Percentiles rank a stretch among this genome's conserved stretches.
Evolutionary conservation across 805 yeast genomes (phyloP).

Genomic region (Cyberlindnera mycetangii): DNA sequence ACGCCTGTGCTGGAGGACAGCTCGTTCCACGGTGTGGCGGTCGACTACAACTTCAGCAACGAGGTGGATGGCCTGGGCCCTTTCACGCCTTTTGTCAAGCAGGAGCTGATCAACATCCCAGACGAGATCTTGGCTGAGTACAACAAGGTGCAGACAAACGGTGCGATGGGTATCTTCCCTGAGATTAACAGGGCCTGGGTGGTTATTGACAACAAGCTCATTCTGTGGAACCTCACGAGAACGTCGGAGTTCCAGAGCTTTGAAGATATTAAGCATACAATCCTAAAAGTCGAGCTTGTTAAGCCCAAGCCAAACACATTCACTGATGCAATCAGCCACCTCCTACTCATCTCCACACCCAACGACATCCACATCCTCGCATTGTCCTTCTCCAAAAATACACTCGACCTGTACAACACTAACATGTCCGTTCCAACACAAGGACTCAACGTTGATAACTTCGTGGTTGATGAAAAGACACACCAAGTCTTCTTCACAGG

Average conservation of each 20-base stretch:
- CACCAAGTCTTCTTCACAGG: slow-evolving; percentile 85
- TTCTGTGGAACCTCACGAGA: slow-evolving; percentile 76
- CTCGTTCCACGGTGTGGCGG: slow-evolving; percentile 50
- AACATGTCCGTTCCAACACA: slow-evolving; percentile 76
- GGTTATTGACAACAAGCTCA: slow-evolving; percentile 72
- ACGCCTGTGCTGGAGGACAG: slow-evolving; percentile 52
- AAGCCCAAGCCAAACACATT: slow-evolving; percentile 81
- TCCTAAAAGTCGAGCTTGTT: slow-evolving; percentile 72
- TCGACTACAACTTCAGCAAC: slow-evolving; percentile 65
- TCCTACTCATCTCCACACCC: slow-evolving; percentile 78
- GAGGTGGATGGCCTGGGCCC: slow-evolving; percentile 41
- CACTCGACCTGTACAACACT: slow-evolving; percentile 74
- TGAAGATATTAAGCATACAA: slow-evolving; percentile 77
- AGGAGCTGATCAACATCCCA: slow-evolving; percentile 68
- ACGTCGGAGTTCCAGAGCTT: slow-evolving; percentile 71
- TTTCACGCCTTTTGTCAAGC: slow-evolving; percentile 75
- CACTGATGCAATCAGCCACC: slow-evolving; percentile 67
- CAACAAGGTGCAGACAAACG: slow-evolving; percentile 59
- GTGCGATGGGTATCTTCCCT: slow-evolving; percentile 81
- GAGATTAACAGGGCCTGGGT: slow-evolving; percentile 85
- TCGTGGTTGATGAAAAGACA: slow-evolving; percentile 56
- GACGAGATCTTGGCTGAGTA: slow-evolving; percentile 75
- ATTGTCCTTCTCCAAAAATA: slow-evolving; percentile 51
- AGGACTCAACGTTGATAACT: slow-evolving; percentile 68
- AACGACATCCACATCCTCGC: slow-evolving; percentile 76